Evolutionary conservation across 495 filamentous ascomycete genomes (phyloP).

Genomic region (Penicillium riverlandense): DNA sequence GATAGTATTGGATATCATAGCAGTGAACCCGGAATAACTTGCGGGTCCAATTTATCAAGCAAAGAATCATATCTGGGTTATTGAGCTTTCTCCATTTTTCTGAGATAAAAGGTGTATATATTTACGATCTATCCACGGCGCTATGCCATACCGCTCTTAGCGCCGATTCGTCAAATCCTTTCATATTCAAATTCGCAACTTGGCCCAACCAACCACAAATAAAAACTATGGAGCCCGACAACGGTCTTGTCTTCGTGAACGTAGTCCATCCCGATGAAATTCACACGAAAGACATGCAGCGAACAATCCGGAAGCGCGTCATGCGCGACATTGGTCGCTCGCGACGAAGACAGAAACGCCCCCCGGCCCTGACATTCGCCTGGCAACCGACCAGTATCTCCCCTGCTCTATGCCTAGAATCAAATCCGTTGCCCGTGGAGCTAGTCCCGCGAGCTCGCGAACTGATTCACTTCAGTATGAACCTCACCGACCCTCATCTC

Average conservation of each 20-base stretch:
- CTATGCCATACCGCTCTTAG: no score
- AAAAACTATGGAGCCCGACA: neutral
- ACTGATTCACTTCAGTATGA: conserved; percentile 10
- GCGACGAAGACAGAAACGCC: conserved; percentile 1
- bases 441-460: conserved; percentile 4
- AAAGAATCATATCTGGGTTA: no score
- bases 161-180: no score
- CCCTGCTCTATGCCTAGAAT: neutral
- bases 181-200: no score
- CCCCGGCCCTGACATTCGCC: conserved; percentile 2
- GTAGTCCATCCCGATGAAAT: conserved; percentile 2
- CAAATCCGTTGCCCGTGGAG: conserved; percentile 4
- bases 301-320: conserved; percentile 7
- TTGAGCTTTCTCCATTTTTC: no score
- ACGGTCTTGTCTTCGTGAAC: conserved; percentile 3
- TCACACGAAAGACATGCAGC: conserved; percentile 2
- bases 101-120: no score
- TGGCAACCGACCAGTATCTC: neutral
- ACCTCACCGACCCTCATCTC: neutral
- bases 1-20: no score
- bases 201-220: no score
- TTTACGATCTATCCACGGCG: no score
- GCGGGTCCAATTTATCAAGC: no score
- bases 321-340: conserved; percentile 6
- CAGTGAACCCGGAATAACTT: no score